Conservation (phyloP, 768 basidiomycete species). For the Scleroderma citrinum region DNA sequence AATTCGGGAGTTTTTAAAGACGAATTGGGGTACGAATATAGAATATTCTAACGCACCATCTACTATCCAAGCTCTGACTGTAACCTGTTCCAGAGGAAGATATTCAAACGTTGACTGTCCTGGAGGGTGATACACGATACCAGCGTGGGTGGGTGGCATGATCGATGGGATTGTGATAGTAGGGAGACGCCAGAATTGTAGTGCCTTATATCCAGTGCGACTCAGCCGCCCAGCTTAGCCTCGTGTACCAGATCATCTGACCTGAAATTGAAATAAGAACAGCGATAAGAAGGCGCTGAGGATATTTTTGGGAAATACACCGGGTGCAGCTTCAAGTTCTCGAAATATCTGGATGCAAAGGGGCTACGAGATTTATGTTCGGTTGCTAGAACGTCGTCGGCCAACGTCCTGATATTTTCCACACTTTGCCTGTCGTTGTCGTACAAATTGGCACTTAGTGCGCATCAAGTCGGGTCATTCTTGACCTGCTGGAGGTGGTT, state of each 20-base stretch:
- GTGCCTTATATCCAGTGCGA: neutral
- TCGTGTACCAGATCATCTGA: neutral
- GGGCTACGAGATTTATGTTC: too few species aligned
- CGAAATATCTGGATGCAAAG: too few species aligned
- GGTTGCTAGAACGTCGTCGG: too few species aligned
- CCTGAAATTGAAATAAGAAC: neutral
- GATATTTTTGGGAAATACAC: neutral
- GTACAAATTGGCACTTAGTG: too few species aligned
- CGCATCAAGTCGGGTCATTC: too few species aligned
- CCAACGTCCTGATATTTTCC: too few species aligned
- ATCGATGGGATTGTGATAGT: neutral
- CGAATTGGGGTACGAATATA: neutral
- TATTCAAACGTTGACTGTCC: constrained; percentile 20
- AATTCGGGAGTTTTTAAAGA: neutral
- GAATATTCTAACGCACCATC: constrained; percentile 30
- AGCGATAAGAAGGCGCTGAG: neutral
- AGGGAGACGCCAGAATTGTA: neutral
- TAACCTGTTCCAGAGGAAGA: constrained; percentile 39
- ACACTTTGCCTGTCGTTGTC: too few species aligned
- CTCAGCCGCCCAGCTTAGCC: neutral
- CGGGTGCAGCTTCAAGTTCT: neutral
- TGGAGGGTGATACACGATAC: constrained; percentile 28
- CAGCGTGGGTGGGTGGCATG: constrained; percentile 17
- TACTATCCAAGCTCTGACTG: constrained; percentile 35
- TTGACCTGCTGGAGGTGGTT: too few species aligned